Evolutionary conservation across 1,139 yeast genomes (phyloP), one percentile per base, ranked within the genome.

Genomic region (Scheffersomyces cryptocercus): DNA sequence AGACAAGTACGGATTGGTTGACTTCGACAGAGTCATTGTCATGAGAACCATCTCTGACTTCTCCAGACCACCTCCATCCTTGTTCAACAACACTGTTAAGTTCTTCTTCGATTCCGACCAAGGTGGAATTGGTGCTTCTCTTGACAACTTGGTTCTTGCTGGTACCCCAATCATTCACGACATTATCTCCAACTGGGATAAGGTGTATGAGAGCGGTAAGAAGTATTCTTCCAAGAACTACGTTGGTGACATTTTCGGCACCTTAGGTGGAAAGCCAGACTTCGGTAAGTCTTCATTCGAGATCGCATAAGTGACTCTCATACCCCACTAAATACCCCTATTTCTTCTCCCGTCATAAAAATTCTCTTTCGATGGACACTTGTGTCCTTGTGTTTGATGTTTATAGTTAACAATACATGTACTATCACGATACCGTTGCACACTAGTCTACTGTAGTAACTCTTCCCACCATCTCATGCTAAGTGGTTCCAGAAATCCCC

Each of bases 31-130:
- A 63, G 68, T 83, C 46, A 79, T 82, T 28, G 70, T 82, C 28
- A 70, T 82, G 82, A 78, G 88, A 68, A 71, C 86, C 26, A 80
- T 81, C 52, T 79, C 85, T 8, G 85, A 83, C 61, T 81, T 79
- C 58, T 75, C 83, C 47, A 74, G 80, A 54, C 77, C 84, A 40
- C 83, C 83, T 47, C 73, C 81, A 48, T 62, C 67, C 10, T 55
- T 70, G 56, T 51, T 67, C 28, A 64, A 72, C 49, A 64, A 68
- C 49, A 69, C 84, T 11, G 73, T 76, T 37, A 68, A 68, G 36
- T 80, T 77, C 68, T 81, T 82, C 68, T 70, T 69, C 55, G 65
- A 70, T 37, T 70, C 73, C 43, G 62, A 64, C 40, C 79, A 76
- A 54, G 86, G 85, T 49, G 86, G 85, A 28, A 65, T 70, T 41